Base-by-base conservation (phyloP, 306 rosid genomes). In the Argentina anserina region DNA sequence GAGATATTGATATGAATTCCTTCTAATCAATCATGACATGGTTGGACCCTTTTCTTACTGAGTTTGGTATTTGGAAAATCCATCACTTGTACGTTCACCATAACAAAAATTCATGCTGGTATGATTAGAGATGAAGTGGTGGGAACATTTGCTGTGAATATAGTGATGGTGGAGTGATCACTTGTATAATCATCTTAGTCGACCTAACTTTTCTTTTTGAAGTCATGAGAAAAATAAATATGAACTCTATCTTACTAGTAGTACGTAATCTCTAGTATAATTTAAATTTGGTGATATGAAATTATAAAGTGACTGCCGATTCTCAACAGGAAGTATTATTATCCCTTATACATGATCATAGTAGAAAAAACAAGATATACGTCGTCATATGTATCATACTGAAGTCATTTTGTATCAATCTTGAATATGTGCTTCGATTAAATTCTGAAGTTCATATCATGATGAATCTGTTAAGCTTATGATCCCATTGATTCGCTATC, bases 21-120 rank as follows among this genome's bases (percentile, higher is more conserved):
- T 81, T 58, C 78, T 72, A 77, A 86, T 85, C 83, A 39, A 88
- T 88, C 61, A 81, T 84, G 67, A 65, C n/a, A 39, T 68, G 79
- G 74, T 69, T 82, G 78, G 80, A 76, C 79, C 88, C 77, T 52
- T n/a, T 39, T 26, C 55, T 79, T 70, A 70, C 82, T 76, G 81
- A 69, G 50, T 70, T 26, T 76, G 31, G 74, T 40, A 58, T 71
- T 33, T 34, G 23, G 56, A 33, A 83, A 52, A 17, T 64, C 75
- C 52, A 74, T 26, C 53, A 71, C 67, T 58, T 2, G 65, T n/a
- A n/a, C n/a, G n/a, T 39, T 55, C 74, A 73, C 83, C 61, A 73
- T 75, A 64, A 55, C 67, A 81, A 40, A 33, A 52, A 65, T 66
- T 81, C 85, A 72, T 75, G 75, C 76, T 75, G 77, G 59, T 53